Percentiles rank a stretch among this genome's conserved stretches.
These are phyloP conservation scores for Cucumis melo DNA, from an alignment of 306 rosid species.

Conservation along the genomic window DNA sequence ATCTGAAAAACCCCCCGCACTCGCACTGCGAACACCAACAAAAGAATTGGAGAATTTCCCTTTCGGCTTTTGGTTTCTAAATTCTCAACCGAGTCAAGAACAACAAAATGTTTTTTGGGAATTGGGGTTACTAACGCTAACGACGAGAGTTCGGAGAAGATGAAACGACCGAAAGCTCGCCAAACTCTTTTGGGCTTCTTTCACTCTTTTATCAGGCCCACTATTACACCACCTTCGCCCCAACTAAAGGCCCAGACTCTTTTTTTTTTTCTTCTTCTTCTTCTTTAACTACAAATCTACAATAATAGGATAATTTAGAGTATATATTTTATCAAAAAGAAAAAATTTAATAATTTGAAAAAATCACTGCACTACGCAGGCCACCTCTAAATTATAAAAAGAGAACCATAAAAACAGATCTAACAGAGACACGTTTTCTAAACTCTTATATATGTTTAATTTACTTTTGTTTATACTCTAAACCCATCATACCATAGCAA, in stretches of 20 bases:
- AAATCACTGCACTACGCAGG: no score
- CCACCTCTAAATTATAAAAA: no score
- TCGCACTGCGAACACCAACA: not conserved
- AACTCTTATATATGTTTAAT: no score
- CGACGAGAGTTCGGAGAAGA: not conserved
- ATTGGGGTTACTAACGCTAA: not conserved
- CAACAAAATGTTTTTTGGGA: not conserved
- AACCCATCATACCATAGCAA: no score
- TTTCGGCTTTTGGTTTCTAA: not conserved
- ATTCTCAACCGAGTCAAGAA: not conserved
- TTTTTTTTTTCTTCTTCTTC: no score
- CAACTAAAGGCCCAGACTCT: not conserved
- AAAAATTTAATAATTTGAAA: no score
- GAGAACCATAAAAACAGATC: no score
- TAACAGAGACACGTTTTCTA: no score
- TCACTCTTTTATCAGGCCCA: not conserved
- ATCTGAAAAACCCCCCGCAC: constrained; percentile 18
- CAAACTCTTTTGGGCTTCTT: not conserved
- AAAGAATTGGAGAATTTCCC: not conserved
- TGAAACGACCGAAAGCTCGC: not conserved
- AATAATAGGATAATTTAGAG: no score
- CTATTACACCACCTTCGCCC: not conserved
- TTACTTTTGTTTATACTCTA: no score
- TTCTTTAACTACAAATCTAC: no score
- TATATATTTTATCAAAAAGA: no score